Evolutionary conservation across 495 filamentous ascomycete genomes (phyloP), one percentile per base, ranked within the genome.

Genomic region (Penicillium steckii): DNA sequence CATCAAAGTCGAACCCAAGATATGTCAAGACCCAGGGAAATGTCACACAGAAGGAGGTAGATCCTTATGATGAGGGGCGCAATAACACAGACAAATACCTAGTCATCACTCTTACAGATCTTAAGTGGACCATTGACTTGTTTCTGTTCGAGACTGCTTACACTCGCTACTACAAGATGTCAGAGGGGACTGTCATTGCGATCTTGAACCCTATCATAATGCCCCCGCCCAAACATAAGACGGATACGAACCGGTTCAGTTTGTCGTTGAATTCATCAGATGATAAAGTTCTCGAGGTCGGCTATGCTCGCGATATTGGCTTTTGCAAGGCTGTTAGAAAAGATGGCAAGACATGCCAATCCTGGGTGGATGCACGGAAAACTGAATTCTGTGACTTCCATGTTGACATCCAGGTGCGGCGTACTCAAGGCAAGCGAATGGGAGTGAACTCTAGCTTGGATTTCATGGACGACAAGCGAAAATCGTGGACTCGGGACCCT

Each of bases 361-460:
- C 77, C 42, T 99, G 95, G 95, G 77, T 99, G 26, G 91, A 99
- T 64, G 81, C 78, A 48, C 79, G 89, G 8, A 89, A 90, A 59
- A 96, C 91, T 6, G 87, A 95, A 55, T 90, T 87, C 65, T 99
- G 94, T 71, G 89, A 95, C 53, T 99, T 88, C 58, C 94, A 99
- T 61, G 81, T 95, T 57, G 88, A 96, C 60, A 65, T 85, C 15
- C 85, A 87, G 13, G 68, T 97, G 1, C 81, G 85, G 44, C 88
- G 86, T 55, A 84, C 83, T 3, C 85, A 87, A 35, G 68, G 82
- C 3, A 72, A 79, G 0, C 79, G 95, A 8, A 87, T 93, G 75
- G 94, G 96, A 56, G 80, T 97, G 50, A 93, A 94, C 56, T 80
- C 77, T 12, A 65, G 70, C 55, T 68, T 58, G 22, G 79, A 64